phyloP scores from a whole-genome alignment of 1,284 basidiomycete species.

The Agroathelia rolfsii region DNA sequence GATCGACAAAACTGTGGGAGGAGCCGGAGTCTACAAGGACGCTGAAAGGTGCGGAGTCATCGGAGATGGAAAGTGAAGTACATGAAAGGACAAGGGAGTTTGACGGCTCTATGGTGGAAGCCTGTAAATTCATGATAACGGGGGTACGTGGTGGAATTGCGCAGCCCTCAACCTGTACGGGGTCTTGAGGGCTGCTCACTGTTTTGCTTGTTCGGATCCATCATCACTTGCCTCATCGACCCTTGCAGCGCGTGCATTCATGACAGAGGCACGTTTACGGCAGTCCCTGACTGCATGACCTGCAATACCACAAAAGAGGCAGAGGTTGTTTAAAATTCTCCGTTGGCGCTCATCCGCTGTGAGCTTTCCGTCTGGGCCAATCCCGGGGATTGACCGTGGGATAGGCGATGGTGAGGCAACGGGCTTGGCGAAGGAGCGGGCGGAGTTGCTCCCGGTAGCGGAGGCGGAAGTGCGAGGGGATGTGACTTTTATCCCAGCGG shows the following conservation, averaged over 20 bases:
- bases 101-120: constrained; percentile 1
- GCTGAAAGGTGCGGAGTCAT: too few relatives aligned
- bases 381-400: background rate
- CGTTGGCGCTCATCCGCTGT: constrained; percentile 7
- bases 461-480: too few relatives aligned
- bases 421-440: too few relatives aligned
- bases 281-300: constrained; percentile 12
- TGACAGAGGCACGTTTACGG: constrained; percentile 2
- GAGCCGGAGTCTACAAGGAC: too few relatives aligned
- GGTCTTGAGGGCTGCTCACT: constrained; percentile 2
- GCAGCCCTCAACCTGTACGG: background rate
- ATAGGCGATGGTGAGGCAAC: background rate
- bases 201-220: constrained; percentile 6
- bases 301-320: constrained; percentile 11
- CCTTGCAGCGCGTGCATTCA: background rate
- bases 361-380: constrained; percentile 2
- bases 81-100: constrained; percentile 4
- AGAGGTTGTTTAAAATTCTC: constrained; percentile 9
- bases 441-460: too few relatives aligned
- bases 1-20: background rate
- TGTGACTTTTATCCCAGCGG: too few relatives aligned
- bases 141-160: too few relatives aligned
- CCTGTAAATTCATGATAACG: background rate
- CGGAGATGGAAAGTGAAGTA: too few relatives aligned
- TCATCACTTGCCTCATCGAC: background rate